phyloP scores from a whole-genome alignment of 768 basidiomycete genomes.

The Clitopilus hobsonii region DNA sequence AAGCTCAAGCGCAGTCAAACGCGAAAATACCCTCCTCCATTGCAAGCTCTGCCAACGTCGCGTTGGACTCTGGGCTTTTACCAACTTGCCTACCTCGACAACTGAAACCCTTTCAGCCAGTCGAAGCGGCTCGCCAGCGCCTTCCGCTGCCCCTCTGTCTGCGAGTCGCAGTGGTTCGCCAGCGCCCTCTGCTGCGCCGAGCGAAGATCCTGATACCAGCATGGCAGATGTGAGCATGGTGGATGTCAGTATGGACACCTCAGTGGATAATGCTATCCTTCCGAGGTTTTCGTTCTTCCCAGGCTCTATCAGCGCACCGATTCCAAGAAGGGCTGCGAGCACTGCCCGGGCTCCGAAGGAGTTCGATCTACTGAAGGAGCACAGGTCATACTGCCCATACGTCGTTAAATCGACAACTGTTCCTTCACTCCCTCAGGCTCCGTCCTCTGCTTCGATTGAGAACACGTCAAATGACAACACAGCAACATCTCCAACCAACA shows the following conservation, averaged over 20 bases:
- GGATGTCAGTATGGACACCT: conserved; percentile 5
- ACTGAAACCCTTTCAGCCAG: neutral
- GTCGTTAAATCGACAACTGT: conserved; percentile 64
- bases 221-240: neutral
- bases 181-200: neutral
- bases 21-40: conserved; percentile 52
- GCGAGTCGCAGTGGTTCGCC: neutral
- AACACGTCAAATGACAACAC: conserved; percentile 11
- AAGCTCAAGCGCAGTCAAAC: conserved; percentile 10
- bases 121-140: neutral
- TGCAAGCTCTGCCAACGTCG: conserved; percentile 75
- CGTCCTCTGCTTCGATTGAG: conserved; percentile 12
- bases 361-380: conserved; percentile 76
- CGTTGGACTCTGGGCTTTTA: conserved; percentile 75
- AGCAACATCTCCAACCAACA: conserved; percentile 27
- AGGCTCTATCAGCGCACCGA: conserved; percentile 23
- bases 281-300: conserved; percentile 15
- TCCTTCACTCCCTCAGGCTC: conserved; percentile 46
- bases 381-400: conserved; percentile 85
- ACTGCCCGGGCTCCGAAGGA: conserved; percentile 16
- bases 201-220: neutral
- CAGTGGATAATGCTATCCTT: conserved; percentile 6
- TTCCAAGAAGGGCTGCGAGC: conserved; percentile 34
- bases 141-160: neutral
- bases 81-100: conserved; percentile 14